Base-by-base conservation (phyloP, 2,329 filamentous ascomycete genomes). In the Claviceps purpurea region DNA sequence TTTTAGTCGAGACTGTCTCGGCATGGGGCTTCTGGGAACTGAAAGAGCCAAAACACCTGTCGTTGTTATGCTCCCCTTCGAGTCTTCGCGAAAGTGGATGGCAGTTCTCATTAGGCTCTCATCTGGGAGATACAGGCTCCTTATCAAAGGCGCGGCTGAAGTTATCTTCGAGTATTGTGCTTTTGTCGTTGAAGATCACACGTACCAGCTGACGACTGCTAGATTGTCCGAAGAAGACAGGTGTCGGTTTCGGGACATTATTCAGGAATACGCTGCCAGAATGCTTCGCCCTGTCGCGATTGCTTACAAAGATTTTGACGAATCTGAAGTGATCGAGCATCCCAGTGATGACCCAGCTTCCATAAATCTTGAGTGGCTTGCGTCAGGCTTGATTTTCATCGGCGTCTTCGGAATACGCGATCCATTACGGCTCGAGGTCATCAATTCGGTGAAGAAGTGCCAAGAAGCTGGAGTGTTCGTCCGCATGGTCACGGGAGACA, bases 201-300 rank as follows among this genome's bases (percentile, higher is more conserved):
- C 60, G 0, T 63, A 60, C 5, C 61, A 61, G 7, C 52, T 66
- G 1, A 59, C 60, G 0, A 58, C 61, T 5, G 59, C 55, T 2
- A 57, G 62, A 2, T 56, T 70, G 2, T 61, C 61, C 1, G 62
- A 65, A n/a, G 59, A 64, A 1, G 61, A 64, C n/a, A 61, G 65
- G 4, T 56, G 57, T 20, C 62, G 61, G 42, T 60, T 70, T 18
- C 58, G 62, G n/a, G 59, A 57, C 16, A 66, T 64, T 1, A 70
- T 70, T 8, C 58, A 65, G 10, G 61, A 62, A 13, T 88, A 87
- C 60, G 85, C 85, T 1, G 77, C 76, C 6, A 76, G 80, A 8
- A 85, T 84, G 52, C 75, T 91, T 13, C 81, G 87, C 47, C 89
- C 85, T 0, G 89, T 91, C 51, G 85, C 79, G 18, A 73, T 90